phyloP scores from a whole-genome alignment of 1,284 basidiomycete species.

The Papiliotrema laurentii region DNA sequence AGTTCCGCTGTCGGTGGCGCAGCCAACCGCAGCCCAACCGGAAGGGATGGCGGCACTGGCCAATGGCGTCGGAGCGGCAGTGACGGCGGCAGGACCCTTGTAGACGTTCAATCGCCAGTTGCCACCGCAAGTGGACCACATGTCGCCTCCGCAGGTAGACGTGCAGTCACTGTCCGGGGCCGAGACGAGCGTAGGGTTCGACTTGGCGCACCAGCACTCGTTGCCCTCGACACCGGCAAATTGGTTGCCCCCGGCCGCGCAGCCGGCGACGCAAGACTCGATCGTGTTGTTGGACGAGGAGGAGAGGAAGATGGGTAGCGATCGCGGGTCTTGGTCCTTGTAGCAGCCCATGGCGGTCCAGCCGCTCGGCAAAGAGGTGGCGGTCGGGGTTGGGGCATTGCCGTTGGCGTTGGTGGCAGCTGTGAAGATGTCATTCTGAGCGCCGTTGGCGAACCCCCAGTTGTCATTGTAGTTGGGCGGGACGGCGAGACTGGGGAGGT shows the following conservation, averaged over 20 bases:
- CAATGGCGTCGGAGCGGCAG: not conserved
- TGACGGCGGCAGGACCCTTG: conserved; percentile 1
- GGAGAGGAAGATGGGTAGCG: not conserved
- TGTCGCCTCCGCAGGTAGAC: not conserved
- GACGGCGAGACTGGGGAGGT: conserved; percentile 51
- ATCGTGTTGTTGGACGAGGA: not conserved
- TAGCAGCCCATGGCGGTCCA: conserved; percentile 5
- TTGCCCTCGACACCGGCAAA: conserved; percentile 22
- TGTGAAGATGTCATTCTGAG: conserved; percentile 31
- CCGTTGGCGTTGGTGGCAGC: conserved; percentile 9
- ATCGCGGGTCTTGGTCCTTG: conserved; percentile 2
- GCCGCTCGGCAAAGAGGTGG: conserved; percentile 15
- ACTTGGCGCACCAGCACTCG: conserved; percentile 25
- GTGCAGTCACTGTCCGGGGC: not conserved
- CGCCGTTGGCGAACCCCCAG: conserved; percentile 30
- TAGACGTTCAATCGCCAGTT: conserved; percentile 4
- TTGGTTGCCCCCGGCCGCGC: conserved; percentile 9
- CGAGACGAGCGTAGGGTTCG: conserved; percentile 1
- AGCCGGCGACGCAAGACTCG: conserved; percentile 13
- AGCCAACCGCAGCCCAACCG: conserved; percentile 33
- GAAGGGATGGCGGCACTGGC: conserved; percentile 10
- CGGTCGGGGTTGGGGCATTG: conserved; percentile 8
- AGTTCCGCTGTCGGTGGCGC: conserved; percentile 31
- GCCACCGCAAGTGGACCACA: conserved; percentile 1
- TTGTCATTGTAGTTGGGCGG: conserved; percentile 25